Base-by-base conservation (phyloP, 2,329 filamentous ascomycete species). In the Leptographium galeiforme region DNA sequence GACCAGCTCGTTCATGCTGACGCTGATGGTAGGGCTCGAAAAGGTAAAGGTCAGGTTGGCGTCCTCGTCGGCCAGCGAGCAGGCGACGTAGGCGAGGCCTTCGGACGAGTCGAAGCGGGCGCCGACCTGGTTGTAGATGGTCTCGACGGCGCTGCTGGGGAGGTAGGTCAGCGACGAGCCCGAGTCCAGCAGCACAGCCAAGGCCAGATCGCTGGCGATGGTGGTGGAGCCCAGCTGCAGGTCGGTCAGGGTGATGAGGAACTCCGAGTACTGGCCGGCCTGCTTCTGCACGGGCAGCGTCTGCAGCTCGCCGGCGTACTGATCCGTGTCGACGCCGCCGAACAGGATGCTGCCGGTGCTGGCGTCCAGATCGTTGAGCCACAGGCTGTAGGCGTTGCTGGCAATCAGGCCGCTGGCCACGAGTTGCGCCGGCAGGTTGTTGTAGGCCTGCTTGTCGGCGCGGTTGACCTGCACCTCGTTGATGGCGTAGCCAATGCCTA, bases 401-500 rank as follows among this genome's bases (percentile, higher is more conserved):
- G 75, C 67, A 58, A 87, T 87, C 50, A 75, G 53, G 8, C 79
- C 81, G 5, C 77, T 71, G 34, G 77, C 66, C 1, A 78, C 78
- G 70, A 90, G 71, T 56, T 78, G 78, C 44, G 77, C 74, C 2
- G 85, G 85, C 8, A 90, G 70, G 64, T 89, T 90, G 45, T 79
- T 67, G 66, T 90, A 90, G 0, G 77, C 54, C 5, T 68, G 55
- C 54, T 71, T 66, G 7, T 75, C 72, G 10, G 72, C 76, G 57
- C 78, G 73, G 51, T 75, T 75, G 47, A 86, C 79, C 60, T 84
- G 80, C 13, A 85, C 87, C 68, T 96, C 90, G 65, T 94, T 93
- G 58, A 75, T 66, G 0, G 76, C 65, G 65, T 95, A 96, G 8
- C 90, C 90, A 57, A 97, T 85, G 18, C 90, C 90, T 19, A 96